Conservation (phyloP, 2,329 filamentous ascomycete species). For the Colletotrichum costaricense region DNA sequence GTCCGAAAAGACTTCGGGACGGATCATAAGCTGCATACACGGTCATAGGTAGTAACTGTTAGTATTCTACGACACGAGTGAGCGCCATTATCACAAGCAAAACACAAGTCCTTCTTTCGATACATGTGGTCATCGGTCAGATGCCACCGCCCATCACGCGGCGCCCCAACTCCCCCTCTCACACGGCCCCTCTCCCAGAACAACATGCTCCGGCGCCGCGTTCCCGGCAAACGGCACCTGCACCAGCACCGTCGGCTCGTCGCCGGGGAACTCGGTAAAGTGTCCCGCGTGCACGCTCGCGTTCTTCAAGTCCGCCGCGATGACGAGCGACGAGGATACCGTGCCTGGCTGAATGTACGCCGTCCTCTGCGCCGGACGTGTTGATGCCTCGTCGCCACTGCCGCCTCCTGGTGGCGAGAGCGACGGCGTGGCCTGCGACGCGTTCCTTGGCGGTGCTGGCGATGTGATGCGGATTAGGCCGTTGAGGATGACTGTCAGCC, state of each 20-base stretch:
- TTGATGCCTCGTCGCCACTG: neutral
- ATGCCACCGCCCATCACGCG: slow-evolving; percentile 1
- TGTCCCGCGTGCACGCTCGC: slow-evolving; percentile 44
- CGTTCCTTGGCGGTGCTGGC: slow-evolving; percentile 40
- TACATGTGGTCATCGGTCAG: neutral
- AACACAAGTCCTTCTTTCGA: no score
- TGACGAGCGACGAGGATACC: slow-evolving; percentile 43
- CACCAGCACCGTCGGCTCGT: slow-evolving; percentile 46
- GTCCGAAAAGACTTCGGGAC: neutral
- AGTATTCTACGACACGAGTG: neutral
- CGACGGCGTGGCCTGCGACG: slow-evolving; percentile 16
- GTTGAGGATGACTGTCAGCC: slow-evolving; percentile 45
- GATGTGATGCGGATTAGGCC: slow-evolving; percentile 47
- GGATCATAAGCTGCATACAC: neutral
- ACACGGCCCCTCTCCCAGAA: slow-evolving; percentile 46
- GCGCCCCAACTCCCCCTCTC: slow-evolving; percentile 20
- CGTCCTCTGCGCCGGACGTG: slow-evolving; percentile 32
- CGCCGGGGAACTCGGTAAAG: slow-evolving; percentile 48
- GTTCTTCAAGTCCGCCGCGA: slow-evolving; percentile 44
- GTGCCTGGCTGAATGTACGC: slow-evolving; percentile 47
- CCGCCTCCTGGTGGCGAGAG: neutral
- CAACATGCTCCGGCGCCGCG: slow-evolving; percentile 40
- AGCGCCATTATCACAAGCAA: neutral
- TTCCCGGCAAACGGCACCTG: slow-evolving; percentile 44
- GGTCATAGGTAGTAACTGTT: neutral